Evolutionary conservation across 2,329 filamentous ascomycete genomes (phyloP).

Genomic region (Magnaporthales sp.): DNA sequence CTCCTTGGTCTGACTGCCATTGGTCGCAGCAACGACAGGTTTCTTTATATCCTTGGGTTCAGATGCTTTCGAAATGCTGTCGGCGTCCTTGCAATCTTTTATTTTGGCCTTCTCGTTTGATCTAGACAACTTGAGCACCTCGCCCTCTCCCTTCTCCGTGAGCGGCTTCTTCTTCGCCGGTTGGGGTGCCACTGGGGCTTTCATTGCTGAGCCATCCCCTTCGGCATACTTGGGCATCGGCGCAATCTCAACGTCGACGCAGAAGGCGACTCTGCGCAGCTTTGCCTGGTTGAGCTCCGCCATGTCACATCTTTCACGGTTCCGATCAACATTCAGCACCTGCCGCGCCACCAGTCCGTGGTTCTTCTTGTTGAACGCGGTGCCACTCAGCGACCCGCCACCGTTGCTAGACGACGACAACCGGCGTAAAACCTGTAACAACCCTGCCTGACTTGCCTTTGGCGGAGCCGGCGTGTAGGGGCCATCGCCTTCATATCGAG

Average conservation of each 20-base stretch:
- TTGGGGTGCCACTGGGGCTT: constrained; percentile 35
- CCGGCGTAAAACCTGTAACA: constrained; percentile 75
- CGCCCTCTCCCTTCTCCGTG: constrained; percentile 66
- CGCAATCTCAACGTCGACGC: constrained; percentile 94
- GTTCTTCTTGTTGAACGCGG: constrained; percentile 34
- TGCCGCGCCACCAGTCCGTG: constrained; percentile 67
- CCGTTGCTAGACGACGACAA: constrained; percentile 55
- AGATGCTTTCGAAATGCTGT: constrained; percentile 13
- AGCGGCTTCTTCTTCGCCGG: constrained; percentile 51
- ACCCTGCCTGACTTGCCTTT: constrained; percentile 57
- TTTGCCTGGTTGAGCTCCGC: constrained; percentile 73
- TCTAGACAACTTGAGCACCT: constrained; percentile 61
- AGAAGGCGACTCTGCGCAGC: constrained; percentile 83
- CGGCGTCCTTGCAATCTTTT: constrained; percentile 20
- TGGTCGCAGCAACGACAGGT: neutral
- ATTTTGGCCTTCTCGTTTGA: constrained; percentile 46
- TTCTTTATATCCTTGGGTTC: constrained; percentile 12
- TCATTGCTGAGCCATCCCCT: constrained; percentile 34
- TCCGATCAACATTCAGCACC: constrained; percentile 76
- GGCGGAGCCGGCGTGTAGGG: constrained; percentile 71
- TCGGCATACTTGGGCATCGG: constrained; percentile 74
- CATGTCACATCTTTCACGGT: constrained; percentile 71
- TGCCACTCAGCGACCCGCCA: constrained; percentile 25
- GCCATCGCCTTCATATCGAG: constrained; percentile 47
- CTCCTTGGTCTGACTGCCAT: neutral